A percentile compares a stretch with the other conserved stretches of the same genome.
Evolutionary conservation across 148 eudicot species (phyloP).

Genomic region (Rhododendron mucronatum): DNA sequence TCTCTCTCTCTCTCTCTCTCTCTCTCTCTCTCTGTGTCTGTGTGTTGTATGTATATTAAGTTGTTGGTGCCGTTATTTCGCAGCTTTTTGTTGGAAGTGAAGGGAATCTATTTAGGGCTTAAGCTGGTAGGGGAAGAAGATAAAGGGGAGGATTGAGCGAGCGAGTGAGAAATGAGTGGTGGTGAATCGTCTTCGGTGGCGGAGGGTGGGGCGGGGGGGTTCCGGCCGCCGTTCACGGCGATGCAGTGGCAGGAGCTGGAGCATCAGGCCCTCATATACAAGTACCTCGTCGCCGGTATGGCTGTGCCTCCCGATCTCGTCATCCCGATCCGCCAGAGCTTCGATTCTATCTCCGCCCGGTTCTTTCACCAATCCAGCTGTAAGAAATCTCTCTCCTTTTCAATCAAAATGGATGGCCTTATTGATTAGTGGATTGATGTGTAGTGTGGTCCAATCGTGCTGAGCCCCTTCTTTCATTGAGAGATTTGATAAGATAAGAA

Average conservation of each 20-base stretch:
- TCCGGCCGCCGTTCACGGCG: conserved; percentile 43
- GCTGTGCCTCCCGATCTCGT: conserved; percentile 49
- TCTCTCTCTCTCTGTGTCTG: background rate
- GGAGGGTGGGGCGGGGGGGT: conserved; percentile 25
- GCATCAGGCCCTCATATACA: conserved; percentile 50
- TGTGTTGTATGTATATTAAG: background rate
- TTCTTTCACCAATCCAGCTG: conserved; percentile 36
- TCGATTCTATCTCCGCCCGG: conserved; percentile 39
- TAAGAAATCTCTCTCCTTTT: conserved; percentile 11
- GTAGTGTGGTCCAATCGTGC: background rate
- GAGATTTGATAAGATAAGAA: background rate
- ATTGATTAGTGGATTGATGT: background rate
- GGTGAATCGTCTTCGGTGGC: conserved; percentile 15
- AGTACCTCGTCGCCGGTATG: conserved; percentile 40
- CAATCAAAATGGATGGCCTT: background rate
- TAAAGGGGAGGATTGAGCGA: background rate
- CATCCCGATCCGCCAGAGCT: conserved; percentile 39
- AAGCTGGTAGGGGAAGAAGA: background rate
- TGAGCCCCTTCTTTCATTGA: background rate
- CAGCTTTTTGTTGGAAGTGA: conserved; percentile 9
- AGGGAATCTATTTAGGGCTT: background rate
- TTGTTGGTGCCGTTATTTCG: background rate
- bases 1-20: background rate
- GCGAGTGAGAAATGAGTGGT: conserved; percentile 28
- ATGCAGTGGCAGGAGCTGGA: conserved; percentile 57